Evolutionary conservation across 2,329 filamentous ascomycete genomes (phyloP).

Genomic region (Alternaria ventricosa): DNA sequence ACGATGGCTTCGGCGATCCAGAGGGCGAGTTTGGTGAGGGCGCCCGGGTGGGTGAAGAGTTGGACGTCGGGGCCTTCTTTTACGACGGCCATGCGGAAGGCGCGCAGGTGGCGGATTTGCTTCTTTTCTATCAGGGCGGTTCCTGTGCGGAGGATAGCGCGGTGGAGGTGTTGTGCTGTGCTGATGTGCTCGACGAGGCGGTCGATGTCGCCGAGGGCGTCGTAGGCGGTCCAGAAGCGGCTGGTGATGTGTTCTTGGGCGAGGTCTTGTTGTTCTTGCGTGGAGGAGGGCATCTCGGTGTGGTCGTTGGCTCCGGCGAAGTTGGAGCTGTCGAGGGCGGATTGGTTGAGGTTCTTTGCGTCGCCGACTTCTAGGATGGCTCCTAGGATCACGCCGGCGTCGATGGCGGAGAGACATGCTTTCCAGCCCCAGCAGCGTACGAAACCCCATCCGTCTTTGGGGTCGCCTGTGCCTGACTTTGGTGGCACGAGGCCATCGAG

Average conservation of each 20-base stretch:
- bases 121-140: constrained; percentile 90
- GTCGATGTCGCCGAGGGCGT: constrained; percentile 65
- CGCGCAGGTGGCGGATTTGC: constrained; percentile 88
- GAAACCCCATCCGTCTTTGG: constrained; percentile 95
- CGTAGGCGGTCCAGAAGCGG: constrained; percentile 66
- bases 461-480: constrained; percentile 65
- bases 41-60: constrained; percentile 92
- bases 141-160: constrained; percentile 91
- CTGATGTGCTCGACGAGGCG: constrained; percentile 77
- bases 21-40: constrained; percentile 88
- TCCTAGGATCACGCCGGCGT: constrained; percentile 91
- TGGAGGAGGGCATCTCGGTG: constrained; percentile 27
- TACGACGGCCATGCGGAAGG: constrained; percentile 94
- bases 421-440: constrained; percentile 98
- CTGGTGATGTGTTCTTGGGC: constrained; percentile 56
- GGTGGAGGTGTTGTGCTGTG: constrained; percentile 86
- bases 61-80: constrained; percentile 90
- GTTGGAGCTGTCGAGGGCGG: constrained; percentile 41
- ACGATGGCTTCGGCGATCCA: constrained; percentile 94
- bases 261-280: constrained; percentile 33
- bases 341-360: constrained; percentile 51
- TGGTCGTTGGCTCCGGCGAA: constrained; percentile 36
- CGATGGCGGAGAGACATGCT: constrained; percentile 88
- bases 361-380: constrained; percentile 91
- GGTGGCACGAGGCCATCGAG: constrained; percentile 91